Evolutionary conservation across 306 rosid species (phyloP), one percentile per base, ranked within the genome.

Genomic region (Senna siamea): DNA sequence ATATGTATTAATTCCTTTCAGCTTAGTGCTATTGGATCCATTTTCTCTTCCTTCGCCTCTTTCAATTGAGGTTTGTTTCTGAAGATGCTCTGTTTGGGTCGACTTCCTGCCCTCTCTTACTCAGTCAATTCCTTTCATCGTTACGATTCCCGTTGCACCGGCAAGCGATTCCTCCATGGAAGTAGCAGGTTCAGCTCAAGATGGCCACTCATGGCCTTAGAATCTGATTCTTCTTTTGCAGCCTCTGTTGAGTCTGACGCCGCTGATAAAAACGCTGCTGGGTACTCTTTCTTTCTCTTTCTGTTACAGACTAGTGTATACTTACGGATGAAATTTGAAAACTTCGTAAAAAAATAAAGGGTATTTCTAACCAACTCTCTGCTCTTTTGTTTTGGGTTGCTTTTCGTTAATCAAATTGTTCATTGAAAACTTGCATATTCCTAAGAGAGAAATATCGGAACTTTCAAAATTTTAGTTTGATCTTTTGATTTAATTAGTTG

Each of bases 211-310:
- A 79, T 70, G 87, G 89, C 92, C 7, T 81, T 88, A 14, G 96
- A 91, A 0, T 67, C 92, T 0, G 85, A 85, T 2, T 78, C 87
- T 61, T 83, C 89, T 71, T 89, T 82, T 65, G 83, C 93, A 23
- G 57, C 93, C 0, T 82, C 98, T 20, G 5, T 86, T 4, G 91
- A 89, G 11, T 80, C 97, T 61, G 92, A 90, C 60, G 15, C 89
- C 2, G 11, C 85, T 5, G 93, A 93, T 41, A 87, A 74, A 75
- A 83, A 76, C 61, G 61, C 93, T 7, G 38, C 90, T 11, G 93
- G 97, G 97, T 91, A 74, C 23, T 30, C 41, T 35, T 41, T 52
- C 9, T 28, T 0, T 10, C 26, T 43, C 47, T 35, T 55, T 65
- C 37, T 59, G 2, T 20, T 46, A 15, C 35, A 9, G 14, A 1